phyloP scores from a whole-genome alignment of 257 asterid species.

The Fraxinus excelsior region DNA sequence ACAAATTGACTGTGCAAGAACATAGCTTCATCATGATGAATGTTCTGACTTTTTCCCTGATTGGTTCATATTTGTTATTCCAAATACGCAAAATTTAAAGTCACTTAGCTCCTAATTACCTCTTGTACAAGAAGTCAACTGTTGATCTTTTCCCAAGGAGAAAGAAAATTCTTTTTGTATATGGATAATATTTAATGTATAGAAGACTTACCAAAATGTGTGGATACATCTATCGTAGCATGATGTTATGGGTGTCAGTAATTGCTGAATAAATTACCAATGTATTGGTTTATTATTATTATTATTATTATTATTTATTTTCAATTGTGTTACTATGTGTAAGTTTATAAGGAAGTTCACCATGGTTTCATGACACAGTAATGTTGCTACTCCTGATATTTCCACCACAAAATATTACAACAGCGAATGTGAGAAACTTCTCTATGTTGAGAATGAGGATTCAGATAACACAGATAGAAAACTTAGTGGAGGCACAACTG shows the following conservation, averaged over 20 bases:
- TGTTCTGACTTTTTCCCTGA: background rate
- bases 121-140: background rate
- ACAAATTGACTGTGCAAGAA: constrained; percentile 12
- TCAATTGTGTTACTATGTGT: constrained; percentile 2
- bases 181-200: background rate
- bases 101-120: background rate
- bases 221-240: background rate
- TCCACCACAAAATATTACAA: constrained; percentile 36
- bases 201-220: background rate
- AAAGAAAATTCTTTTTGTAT: background rate
- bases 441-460: constrained; percentile 49
- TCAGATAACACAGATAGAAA: constrained; percentile 51
- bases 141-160: background rate
- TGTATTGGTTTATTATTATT: background rate
- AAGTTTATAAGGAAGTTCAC: constrained; percentile 5
- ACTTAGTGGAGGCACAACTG: constrained; percentile 37
- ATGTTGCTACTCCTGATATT: constrained; percentile 44
- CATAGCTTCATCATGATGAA: background rate
- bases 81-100: background rate
- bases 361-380: constrained; percentile 46
- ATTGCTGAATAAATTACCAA: background rate
- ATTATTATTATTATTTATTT: too few relatives aligned
- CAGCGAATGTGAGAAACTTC: constrained; percentile 48
- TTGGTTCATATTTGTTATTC: background rate
- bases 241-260: constrained; percentile 5